Evolutionary conservation across 2,329 filamentous ascomycete species (phyloP).

Genomic region (Ophiostoma novo-ulmi): DNA sequence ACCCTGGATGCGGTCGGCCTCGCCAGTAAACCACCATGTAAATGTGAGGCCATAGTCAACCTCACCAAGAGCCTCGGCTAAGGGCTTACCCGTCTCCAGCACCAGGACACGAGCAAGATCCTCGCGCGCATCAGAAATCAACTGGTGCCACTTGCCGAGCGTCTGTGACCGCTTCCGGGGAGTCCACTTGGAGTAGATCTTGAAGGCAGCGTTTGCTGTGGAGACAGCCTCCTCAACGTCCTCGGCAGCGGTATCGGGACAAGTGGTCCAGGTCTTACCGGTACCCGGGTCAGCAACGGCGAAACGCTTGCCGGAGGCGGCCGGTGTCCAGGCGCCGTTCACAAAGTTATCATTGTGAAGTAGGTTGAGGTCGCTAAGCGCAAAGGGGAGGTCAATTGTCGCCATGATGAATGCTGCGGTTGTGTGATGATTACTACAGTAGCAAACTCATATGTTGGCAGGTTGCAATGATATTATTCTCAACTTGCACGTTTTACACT

Average conservation of each 20-base stretch:
- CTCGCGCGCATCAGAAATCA: slow-evolving; percentile 36
- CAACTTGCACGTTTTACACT: background rate
- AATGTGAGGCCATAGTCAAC: slow-evolving; percentile 52
- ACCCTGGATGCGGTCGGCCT: slow-evolving; percentile 51
- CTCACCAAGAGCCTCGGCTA: slow-evolving; percentile 50
- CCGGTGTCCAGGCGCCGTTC: slow-evolving; percentile 43
- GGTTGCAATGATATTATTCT: background rate
- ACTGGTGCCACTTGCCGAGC: slow-evolving; percentile 37
- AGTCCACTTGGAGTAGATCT: slow-evolving; percentile 37
- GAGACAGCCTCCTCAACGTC: slow-evolving; percentile 39
- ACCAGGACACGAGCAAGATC: slow-evolving; percentile 40
- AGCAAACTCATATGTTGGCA: background rate
- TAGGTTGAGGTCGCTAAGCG: slow-evolving; percentile 45
- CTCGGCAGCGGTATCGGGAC: slow-evolving; percentile 42
- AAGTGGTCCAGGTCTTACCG: slow-evolving; percentile 46
- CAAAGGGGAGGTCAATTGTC: slow-evolving; percentile 33
- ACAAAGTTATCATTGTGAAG: slow-evolving; percentile 48
- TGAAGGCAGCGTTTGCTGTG: slow-evolving; percentile 37
- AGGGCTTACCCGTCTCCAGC: slow-evolving; percentile 53
- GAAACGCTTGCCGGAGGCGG: slow-evolving; percentile 46
- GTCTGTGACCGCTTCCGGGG: slow-evolving; percentile 36
- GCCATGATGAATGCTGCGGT: background rate
- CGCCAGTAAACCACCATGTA: slow-evolving; percentile 53
- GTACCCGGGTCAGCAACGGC: slow-evolving; percentile 51
- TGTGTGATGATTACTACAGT: background rate